Conservation (phyloP, 805 yeast genomes). For the Scheffersomyces lignosus region DNA sequence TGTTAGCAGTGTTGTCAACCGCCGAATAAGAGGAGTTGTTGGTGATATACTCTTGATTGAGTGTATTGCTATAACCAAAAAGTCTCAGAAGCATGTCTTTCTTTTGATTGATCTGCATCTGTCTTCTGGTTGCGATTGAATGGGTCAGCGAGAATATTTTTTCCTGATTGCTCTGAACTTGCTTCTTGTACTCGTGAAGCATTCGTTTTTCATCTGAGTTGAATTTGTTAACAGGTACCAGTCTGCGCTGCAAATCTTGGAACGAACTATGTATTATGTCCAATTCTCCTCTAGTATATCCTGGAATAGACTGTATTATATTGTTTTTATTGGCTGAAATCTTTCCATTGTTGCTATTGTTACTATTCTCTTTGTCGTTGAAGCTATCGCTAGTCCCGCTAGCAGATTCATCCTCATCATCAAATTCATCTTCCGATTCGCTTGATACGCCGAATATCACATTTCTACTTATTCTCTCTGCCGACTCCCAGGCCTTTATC, state of each 20-base stretch:
- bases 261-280: slow-evolving; percentile 13
- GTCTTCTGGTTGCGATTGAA: slow-evolving; percentile 35
- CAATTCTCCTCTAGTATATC: slow-evolving; percentile 38
- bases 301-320: slow-evolving; percentile 35
- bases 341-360: slow-evolving; percentile 2
- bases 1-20: slow-evolving; percentile 34
- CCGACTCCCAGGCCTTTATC: slow-evolving; percentile 46
- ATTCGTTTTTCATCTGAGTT: slow-evolving; percentile 7
- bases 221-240: slow-evolving; percentile 1
- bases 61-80: slow-evolving; percentile 38
- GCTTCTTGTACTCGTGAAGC: slow-evolving; percentile 12
- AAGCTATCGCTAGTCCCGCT: no score
- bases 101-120: slow-evolving; percentile 40
- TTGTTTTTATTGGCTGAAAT: slow-evolving; percentile 2
- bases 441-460: slow-evolving; percentile 34
- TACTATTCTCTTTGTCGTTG: slow-evolving; percentile 7
- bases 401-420: slow-evolving; percentile 12
- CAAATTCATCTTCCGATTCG: slow-evolving; percentile 22
- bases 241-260: slow-evolving; percentile 3
- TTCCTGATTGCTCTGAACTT: slow-evolving; percentile 30
- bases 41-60: slow-evolving; percentile 41
- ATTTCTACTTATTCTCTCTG: slow-evolving; percentile 37
- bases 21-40: slow-evolving; percentile 41
- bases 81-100: slow-evolving; percentile 37
- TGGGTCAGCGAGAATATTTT: slow-evolving; percentile 32